Evolutionary conservation across 225 moss, liverwort and hornwort genomes (phyloP).

Genomic region (Pleurozium schreberi): DNA sequence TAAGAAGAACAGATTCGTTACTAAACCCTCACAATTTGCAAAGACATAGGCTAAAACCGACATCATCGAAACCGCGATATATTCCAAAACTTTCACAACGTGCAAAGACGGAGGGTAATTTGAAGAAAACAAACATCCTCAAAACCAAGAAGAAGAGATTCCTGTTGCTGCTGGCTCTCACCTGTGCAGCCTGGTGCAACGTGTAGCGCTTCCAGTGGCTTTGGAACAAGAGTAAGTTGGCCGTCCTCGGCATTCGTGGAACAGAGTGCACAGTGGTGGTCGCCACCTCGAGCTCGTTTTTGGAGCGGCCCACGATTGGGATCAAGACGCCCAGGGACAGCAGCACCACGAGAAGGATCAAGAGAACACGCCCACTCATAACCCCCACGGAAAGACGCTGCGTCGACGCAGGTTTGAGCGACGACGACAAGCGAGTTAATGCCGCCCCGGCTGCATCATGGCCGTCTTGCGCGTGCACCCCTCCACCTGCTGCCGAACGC

Average conservation of each 20-base stretch:
- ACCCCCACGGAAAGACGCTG: neutral
- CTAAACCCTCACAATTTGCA: neutral
- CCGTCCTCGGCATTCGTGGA: slow-evolving; percentile 3
- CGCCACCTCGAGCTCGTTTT: neutral
- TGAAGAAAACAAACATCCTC: neutral
- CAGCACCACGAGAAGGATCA: slow-evolving; percentile 13
- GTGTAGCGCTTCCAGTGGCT: slow-evolving; percentile 29
- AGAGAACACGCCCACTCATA: slow-evolving; percentile 1
- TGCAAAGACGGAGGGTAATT: neutral
- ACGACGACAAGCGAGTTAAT: slow-evolving; percentile 20
- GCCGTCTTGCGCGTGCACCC: neutral
- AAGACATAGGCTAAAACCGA: neutral
- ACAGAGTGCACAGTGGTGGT: slow-evolving; percentile 1
- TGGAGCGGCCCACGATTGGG: slow-evolving; percentile 18
- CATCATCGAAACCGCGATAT: neutral
- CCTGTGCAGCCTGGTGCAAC: slow-evolving; percentile 34
- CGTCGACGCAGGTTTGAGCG: slow-evolving; percentile 7
- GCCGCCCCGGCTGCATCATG: slow-evolving; percentile 3
- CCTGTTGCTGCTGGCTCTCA: neutral
- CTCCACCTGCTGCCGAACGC: slow-evolving; percentile 19
- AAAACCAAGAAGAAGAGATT: neutral
- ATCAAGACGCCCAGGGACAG: slow-evolving; percentile 16
- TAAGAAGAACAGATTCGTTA: neutral
- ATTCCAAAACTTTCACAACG: neutral
- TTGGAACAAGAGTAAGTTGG: neutral